A percentile compares a stretch with the other conserved stretches of the same genome.
Evolutionary conservation across 306 rosid genomes (phyloP).

Genomic region (Crataegus laevigata): DNA sequence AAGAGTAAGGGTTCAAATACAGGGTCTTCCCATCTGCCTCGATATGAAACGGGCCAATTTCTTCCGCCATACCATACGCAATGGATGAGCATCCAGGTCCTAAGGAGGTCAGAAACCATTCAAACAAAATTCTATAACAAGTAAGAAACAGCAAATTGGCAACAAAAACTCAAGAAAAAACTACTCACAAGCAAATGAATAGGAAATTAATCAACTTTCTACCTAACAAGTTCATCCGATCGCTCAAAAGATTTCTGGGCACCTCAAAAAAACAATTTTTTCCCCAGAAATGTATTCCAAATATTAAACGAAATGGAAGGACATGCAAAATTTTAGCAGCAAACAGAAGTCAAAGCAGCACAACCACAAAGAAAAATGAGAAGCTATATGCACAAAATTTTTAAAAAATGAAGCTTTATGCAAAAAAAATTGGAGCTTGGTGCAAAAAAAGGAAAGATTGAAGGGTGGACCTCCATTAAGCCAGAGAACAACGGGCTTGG

Average conservation of each 20-base stretch:
- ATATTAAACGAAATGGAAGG: background rate
- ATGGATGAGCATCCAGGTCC: slow-evolving; percentile 97
- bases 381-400: background rate
- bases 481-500: slow-evolving; percentile 69
- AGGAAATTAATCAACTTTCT: background rate
- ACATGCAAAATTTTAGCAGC: background rate
- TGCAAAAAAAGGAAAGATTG: background rate
- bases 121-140: background rate
- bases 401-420: background rate
- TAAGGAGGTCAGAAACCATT: slow-evolving; percentile 13
- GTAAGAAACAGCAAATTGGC: background rate
- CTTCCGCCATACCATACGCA: slow-evolving; percentile 83
- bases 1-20: slow-evolving; percentile 66
- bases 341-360: background rate
- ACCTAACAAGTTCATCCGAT: background rate
- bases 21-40: slow-evolving; percentile 56
- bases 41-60: slow-evolving; percentile 84
- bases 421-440: background rate
- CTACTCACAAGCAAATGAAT: background rate
- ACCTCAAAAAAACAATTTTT: background rate
- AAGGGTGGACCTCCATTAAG: slow-evolving; percentile 52
- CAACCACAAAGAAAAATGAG: background rate
- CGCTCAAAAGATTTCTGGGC: background rate
- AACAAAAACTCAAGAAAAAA: background rate
- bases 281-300: background rate